Evolutionary conservation across 495 filamentous ascomycete species (phyloP), one percentile per base, ranked within the genome.

Genomic region (Choiromyces venosus): DNA sequence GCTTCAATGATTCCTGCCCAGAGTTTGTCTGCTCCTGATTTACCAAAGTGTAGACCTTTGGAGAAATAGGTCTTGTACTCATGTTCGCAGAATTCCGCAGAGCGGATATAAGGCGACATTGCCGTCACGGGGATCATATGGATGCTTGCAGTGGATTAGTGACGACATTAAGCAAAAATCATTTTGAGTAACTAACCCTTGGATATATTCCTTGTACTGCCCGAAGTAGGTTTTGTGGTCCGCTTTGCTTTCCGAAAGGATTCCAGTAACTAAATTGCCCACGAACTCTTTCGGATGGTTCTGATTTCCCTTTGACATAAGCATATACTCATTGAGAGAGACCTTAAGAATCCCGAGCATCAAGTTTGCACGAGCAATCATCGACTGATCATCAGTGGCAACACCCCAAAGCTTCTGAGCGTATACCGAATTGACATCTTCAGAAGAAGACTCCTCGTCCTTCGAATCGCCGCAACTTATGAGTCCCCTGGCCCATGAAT

Each of bases 211-310:
- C 4, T 87, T 84, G 73, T 92, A 90, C 70, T 80, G 80, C n/a
- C 93, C 93, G 79, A 97, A 98, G 84, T 94, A 98, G 1, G 94
- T 98, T 18, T 90, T 91, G 82, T 97, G 94, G 82, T 98, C 92
- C 67, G 95, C 86, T 83, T 98, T 98, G 83, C 97, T 97, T 82
- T 98, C 94, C 81, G 97, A 97, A 7, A 98, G 82, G 78, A 98
- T 96, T 9, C 94, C 94, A 8, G 93, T 90, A 18, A 92, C 93
- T 80, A 90, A 92, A 83, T 97, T 97, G 12, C 83, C 86, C 39
- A 91, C 87, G 74, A 95, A 97, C 36, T 90, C 85, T 0, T 85
- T 39, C 0, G 94, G 94, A 72, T 97, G 90, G 73, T 94, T 90
- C 4, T 82, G 83, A 82, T 97, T 97, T 78, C 85, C 81, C 52